A percentile compares a stretch with the other conserved stretches of the same genome.
These are phyloP conservation scores for Bertia moriformis DNA, from an alignment of 2,329 filamentous ascomycete genomes.

Conservation along the genomic window DNA sequence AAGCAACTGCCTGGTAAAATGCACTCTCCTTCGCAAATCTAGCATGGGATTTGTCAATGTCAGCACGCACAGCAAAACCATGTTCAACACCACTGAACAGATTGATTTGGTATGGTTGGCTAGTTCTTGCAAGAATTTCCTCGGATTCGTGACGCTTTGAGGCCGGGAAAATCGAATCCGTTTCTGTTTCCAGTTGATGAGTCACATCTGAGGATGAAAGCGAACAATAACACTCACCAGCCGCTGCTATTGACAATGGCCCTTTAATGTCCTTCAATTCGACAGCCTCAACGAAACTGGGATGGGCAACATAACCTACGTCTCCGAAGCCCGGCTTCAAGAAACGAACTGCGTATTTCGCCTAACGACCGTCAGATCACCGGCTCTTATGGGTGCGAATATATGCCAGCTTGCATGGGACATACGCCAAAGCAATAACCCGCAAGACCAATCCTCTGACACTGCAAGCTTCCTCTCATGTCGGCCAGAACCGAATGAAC, in stretches of 20 bases:
- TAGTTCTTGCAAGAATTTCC: conserved; percentile 35
- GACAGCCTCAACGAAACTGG: conserved; percentile 39
- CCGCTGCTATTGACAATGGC: conserved; percentile 47
- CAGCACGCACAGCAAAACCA: conserved; percentile 59
- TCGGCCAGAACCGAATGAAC: conserved; percentile 28
- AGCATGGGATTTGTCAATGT: conserved; percentile 31
- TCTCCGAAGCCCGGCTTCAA: conserved; percentile 34
- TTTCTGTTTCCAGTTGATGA: conserved; percentile 27
- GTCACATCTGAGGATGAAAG: too few relatives aligned
- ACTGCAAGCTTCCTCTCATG: conserved; percentile 28
- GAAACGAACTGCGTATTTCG: conserved; percentile 21
- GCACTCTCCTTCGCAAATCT: conserved; percentile 67
- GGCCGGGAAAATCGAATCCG: conserved; percentile 40
- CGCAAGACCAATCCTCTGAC: conserved; percentile 35
- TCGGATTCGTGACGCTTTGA: conserved; percentile 41
- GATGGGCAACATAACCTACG: conserved; percentile 49
- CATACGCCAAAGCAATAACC: conserved; percentile 56
- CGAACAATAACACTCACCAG: conserved; percentile 24
- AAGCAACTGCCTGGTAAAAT: conserved; percentile 60
- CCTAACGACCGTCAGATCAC: too few relatives aligned
- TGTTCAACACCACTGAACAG: conserved; percentile 57
- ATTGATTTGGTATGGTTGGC: conserved; percentile 50
- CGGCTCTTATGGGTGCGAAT: too few relatives aligned
- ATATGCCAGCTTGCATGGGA: conserved; percentile 22
- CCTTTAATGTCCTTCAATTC: conserved; percentile 42